Evolutionary conservation across 2,329 filamentous ascomycete genomes (phyloP).

Genomic region (Colletotrichum ledebouriae): DNA sequence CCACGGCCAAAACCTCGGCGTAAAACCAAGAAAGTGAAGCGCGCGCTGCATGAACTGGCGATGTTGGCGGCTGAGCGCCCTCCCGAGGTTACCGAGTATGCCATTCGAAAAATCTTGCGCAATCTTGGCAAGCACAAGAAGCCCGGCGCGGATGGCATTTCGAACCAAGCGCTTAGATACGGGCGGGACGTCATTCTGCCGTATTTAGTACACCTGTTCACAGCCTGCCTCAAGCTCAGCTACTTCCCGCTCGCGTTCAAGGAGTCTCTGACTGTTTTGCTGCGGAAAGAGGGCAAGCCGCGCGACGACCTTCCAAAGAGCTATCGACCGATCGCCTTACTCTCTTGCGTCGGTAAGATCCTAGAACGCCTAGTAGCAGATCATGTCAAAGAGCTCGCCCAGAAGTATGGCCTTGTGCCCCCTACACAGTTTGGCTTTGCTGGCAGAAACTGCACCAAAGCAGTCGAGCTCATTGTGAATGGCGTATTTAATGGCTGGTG

Average conservation of each 20-base stretch:
- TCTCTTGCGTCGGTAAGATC: neutral
- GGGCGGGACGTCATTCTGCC: neutral
- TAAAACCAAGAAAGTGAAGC: neutral
- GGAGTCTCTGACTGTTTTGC: neutral
- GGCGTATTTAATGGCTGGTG: neutral
- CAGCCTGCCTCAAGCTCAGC: neutral
- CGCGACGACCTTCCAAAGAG: neutral
- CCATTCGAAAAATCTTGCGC: neutral
- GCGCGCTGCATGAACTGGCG: neutral
- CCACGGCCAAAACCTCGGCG: neutral
- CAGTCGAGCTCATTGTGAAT: conserved; percentile 8
- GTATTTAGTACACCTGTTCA: conserved; percentile 1
- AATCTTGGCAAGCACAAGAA: neutral
- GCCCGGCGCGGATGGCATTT: neutral
- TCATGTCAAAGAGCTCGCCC: conserved; percentile 5
- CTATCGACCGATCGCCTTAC: conserved; percentile 2
- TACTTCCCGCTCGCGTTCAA: conserved; percentile 4
- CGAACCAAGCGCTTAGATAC: neutral
- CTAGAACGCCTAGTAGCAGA: conserved; percentile 15
- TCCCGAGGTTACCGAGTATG: neutral
- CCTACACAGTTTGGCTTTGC: neutral
- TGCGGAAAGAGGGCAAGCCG: conserved; percentile 9
- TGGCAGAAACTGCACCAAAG: neutral
- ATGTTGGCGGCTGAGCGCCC: neutral
- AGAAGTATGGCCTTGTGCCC: neutral